Evolutionary conservation across 768 basidiomycete species (phyloP), one percentile per base, ranked within the genome.

Genomic region (Fistulinella prunicolor): DNA sequence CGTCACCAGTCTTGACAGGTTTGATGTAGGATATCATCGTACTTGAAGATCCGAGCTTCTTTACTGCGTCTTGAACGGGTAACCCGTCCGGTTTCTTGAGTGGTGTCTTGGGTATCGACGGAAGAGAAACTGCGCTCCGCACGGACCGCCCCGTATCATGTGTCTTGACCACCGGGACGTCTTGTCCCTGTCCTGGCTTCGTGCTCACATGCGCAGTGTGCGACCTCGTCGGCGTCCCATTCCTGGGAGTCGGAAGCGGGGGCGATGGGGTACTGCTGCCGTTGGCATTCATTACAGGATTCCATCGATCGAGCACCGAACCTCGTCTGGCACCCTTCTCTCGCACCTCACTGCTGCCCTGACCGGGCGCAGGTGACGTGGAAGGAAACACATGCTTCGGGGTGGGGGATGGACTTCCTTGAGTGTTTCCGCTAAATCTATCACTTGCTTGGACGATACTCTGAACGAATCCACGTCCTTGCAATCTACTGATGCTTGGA

Each of bases 401-500:
- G 24, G 55, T 26, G 13, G 67, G 36, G 0, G 62, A 46, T 9
- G 76, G 63, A 39, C 74, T 66, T 16, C 65, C 70, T 3, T 61
- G 60, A 9, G 66, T 24, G 1, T 58, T 56, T 9, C 51, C 47
- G 50, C 80, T 76, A 5, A 83, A 64, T 53, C 78, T 72, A 16
- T 77, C 71, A 56, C 80, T 88, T 39, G 76, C 83, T 65, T 85
- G 83, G 28, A 93, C 85, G 71, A 89, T 82, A 53, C 77, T 88
- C 65, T 88, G 85, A 3, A 93, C 90, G 60, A 93, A 91, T 4
- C 90, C 90, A 34, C 90, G 82, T 17, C 90, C 90, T 58, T 91
- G 83, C 16, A 93, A 68, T 50, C 89, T 73, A 51, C 86, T 91
- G 26, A 92, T 79, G 62, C 87, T 90, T 0, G 90, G 90, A 2